Percentiles rank a stretch among this genome's conserved stretches.
Evolutionary conservation across 768 basidiomycete genomes (phyloP).

Genomic region (Melanogaster broomeanus): DNA sequence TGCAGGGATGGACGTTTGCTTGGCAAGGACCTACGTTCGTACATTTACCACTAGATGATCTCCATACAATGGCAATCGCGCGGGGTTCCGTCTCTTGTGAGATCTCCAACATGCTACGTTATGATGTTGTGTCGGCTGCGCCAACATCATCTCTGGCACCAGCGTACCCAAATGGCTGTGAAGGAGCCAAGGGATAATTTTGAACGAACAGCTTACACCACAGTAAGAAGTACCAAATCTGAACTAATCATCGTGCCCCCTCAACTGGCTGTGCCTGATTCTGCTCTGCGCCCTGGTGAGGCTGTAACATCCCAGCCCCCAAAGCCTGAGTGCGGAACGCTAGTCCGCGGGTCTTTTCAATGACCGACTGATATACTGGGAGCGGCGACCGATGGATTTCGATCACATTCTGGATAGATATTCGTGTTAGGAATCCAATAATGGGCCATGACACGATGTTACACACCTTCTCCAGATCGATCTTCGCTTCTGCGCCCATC

Average conservation of each 20-base stretch:
- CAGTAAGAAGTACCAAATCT: neutral
- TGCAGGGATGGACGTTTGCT: neutral
- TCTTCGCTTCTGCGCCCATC: slow-evolving; percentile 96
- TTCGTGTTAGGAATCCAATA: slow-evolving; percentile 4
- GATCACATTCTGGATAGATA: slow-evolving; percentile 79
- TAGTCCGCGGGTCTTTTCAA: slow-evolving; percentile 92
- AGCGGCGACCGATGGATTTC: slow-evolving; percentile 89
- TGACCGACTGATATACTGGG: slow-evolving; percentile 91
- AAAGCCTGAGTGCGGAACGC: slow-evolving; percentile 90
- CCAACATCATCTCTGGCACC: neutral
- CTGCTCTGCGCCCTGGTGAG: slow-evolving; percentile 31
- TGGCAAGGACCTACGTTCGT: too few relatives aligned
- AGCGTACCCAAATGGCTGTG: neutral
- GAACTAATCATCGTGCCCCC: slow-evolving; percentile 22
- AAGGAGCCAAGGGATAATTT: slow-evolving; percentile 1
- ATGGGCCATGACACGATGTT: neutral
- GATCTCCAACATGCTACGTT: too few relatives aligned
- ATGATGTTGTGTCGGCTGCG: neutral
- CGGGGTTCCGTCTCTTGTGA: too few relatives aligned
- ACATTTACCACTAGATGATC: too few relatives aligned
- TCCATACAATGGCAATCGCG: too few relatives aligned
- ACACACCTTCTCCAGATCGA: slow-evolving; percentile 89
- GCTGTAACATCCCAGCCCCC: slow-evolving; percentile 68
- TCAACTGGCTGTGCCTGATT: slow-evolving; percentile 32
- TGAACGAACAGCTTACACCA: slow-evolving; percentile 8